Percentiles rank a stretch among this genome's conserved stretches.
These are phyloP conservation scores for Sugiyamaella novakii DNA, from an alignment of 1,139 yeast species.

Conservation along the genomic window DNA sequence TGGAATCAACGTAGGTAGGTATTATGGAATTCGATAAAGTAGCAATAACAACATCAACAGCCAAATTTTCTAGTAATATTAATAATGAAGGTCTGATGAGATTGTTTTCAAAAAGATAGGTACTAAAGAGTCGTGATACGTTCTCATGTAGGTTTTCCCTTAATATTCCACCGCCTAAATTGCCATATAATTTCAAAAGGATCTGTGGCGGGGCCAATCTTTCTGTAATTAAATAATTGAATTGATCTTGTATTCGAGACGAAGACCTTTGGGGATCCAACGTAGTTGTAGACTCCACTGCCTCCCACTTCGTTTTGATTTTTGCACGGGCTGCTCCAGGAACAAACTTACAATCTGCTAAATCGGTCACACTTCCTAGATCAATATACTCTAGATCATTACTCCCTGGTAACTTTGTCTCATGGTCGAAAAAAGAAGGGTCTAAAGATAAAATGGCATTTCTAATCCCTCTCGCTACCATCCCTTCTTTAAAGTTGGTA, in stretches of 20 bases:
- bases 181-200: conserved; percentile 7
- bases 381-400: not conserved
- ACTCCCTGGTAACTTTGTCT: not conserved
- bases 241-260: conserved; percentile 3
- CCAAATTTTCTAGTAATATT: conserved; percentile 8
- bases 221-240: conserved; percentile 2
- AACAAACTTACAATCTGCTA: not conserved
- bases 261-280: not conserved
- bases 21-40: conserved; percentile 6
- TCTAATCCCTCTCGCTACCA: conserved; percentile 16
- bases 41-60: conserved; percentile 8
- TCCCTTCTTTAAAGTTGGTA: conserved; percentile 5
- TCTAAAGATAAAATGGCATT: conserved; percentile 12
- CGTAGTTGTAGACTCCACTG: not conserved
- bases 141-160: conserved; percentile 6
- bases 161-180: conserved; percentile 7
- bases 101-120: conserved; percentile 10
- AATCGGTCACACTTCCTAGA: not conserved
- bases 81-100: conserved; percentile 1
- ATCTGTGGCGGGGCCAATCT: conserved; percentile 1
- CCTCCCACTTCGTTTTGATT: not conserved
- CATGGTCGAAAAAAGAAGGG: conserved; percentile 15
- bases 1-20: conserved; percentile 2
- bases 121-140: not conserved
- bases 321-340: not conserved